Percentiles rank a stretch among this genome's conserved stretches.
Conservation (phyloP, 768 basidiomycete genomes). For the Boletus patriciae region DNA sequence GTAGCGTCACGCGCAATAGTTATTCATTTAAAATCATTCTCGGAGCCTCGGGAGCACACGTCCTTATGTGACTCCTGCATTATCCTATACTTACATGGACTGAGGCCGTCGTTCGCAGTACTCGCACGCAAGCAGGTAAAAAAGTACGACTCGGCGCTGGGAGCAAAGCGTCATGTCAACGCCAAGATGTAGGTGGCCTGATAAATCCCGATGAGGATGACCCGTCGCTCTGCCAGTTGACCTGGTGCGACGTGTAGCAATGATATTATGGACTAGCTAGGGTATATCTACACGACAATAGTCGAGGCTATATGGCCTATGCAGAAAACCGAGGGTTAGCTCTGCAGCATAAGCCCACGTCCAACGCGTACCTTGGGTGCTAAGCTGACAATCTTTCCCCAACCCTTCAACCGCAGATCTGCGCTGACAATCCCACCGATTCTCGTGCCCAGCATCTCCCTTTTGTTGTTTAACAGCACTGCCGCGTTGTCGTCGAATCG, state of each 20-base stretch:
- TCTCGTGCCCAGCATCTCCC: conserved; percentile 92
- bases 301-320: conserved; percentile 20
- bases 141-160: no score
- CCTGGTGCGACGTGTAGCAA: neutral
- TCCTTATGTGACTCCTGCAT: no score
- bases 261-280: conserved; percentile 1
- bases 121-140: no score
- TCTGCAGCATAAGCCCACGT: neutral
- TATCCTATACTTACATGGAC: no score
- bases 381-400: conserved; percentile 90
- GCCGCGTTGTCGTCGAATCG: conserved; percentile 97
- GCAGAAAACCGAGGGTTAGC: neutral
- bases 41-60: no score
- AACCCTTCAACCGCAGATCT: conserved; percentile 86
- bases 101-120: neutral
- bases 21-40: neutral
- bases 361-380: conserved; percentile 72
- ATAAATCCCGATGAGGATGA: no score
- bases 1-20: neutral
- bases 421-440: conserved; percentile 93
- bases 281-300: conserved; percentile 12
- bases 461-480: conserved; percentile 92
- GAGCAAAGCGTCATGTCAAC: no score
- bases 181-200: no score
- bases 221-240: no score